Evolutionary conservation across 495 filamentous ascomycete species (phyloP).

Genomic region (Cercophora samala): DNA sequence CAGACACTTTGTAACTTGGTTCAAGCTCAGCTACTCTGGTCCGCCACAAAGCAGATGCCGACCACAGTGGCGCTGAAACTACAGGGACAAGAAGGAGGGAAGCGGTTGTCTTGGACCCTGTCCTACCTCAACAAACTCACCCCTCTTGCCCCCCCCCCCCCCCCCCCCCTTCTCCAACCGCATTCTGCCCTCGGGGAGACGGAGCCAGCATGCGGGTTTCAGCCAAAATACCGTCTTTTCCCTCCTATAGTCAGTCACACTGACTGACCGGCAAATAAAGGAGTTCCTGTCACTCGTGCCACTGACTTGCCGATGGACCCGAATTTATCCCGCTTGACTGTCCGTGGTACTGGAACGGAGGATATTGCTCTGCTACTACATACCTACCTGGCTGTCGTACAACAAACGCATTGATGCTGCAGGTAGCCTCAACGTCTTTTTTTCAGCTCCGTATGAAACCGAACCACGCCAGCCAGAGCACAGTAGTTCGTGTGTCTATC

Average conservation of each 20-base stretch:
- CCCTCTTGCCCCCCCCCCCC: background rate
- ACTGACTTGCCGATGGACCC: background rate
- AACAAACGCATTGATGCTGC: background rate
- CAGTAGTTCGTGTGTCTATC: background rate
- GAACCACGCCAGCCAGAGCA: background rate
- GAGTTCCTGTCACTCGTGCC: background rate
- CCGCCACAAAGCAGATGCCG: background rate
- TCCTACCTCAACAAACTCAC: background rate
- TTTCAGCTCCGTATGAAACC: background rate
- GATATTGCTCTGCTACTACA: background rate
- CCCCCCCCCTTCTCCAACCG: too few relatives aligned
- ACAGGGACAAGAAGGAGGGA: background rate
- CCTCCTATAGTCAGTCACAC: background rate
- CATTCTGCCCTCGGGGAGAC: background rate
- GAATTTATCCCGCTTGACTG: background rate
- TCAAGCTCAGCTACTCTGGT: background rate
- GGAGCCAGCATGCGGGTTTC: background rate
- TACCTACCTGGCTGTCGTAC: background rate
- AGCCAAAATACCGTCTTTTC: background rate
- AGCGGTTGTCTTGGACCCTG: background rate
- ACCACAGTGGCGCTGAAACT: background rate
- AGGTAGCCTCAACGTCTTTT: background rate
- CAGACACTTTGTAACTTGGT: background rate
- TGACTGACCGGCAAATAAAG: background rate
- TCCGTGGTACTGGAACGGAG: background rate